phyloP scores from a whole-genome alignment of 2,329 filamentous ascomycete genomes.

The Hypoxylon sp. region DNA sequence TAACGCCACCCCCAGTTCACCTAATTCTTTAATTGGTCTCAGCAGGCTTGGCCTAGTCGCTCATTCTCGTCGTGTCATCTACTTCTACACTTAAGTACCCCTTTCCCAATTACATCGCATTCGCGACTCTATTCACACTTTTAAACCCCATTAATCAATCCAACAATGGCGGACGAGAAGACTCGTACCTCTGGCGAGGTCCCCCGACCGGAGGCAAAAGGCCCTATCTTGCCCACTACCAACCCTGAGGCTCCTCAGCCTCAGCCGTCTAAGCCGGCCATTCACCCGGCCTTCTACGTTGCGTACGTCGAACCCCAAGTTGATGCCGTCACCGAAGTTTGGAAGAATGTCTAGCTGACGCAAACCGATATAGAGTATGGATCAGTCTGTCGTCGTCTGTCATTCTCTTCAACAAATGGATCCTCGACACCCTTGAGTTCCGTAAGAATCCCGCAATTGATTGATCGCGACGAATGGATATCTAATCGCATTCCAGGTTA shows the following conservation, averaged over 20 bases:
- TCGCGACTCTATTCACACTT: slow-evolving; percentile 27
- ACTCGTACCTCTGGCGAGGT: slow-evolving; percentile 84
- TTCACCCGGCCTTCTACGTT: slow-evolving; percentile 91
- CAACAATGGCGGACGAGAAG: slow-evolving; percentile 82
- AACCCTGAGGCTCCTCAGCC: slow-evolving; percentile 82
- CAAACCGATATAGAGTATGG: slow-evolving; percentile 75
- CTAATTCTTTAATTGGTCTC: slow-evolving; percentile 46
- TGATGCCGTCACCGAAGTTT: slow-evolving; percentile 3
- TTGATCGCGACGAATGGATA: slow-evolving; percentile 65
- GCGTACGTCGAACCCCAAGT: slow-evolving; percentile 61
- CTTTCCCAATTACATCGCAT: slow-evolving; percentile 30
- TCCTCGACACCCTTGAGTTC: slow-evolving; percentile 88
- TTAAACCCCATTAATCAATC: slow-evolving; percentile 38
- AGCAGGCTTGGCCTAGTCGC: slow-evolving; percentile 49
- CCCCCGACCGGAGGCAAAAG: slow-evolving; percentile 68
- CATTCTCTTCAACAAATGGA: slow-evolving; percentile 99
- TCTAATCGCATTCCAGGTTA: slow-evolving; percentile 64
- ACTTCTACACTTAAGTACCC: slow-evolving; percentile 25
- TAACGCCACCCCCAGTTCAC: slow-evolving; percentile 29
- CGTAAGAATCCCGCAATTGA: slow-evolving; percentile 65
- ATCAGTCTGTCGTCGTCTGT: slow-evolving; percentile 92
- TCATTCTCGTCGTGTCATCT: slow-evolving; percentile 42
- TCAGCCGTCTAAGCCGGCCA: slow-evolving; percentile 71
- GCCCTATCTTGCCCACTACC: slow-evolving; percentile 80
- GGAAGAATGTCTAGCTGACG: slow-evolving; percentile 21